Evolutionary conservation across 192 early-diverging fungal genomes (phyloP), one percentile per base, ranked within the genome.

Genomic region (Coemansia guatemalensis): DNA sequence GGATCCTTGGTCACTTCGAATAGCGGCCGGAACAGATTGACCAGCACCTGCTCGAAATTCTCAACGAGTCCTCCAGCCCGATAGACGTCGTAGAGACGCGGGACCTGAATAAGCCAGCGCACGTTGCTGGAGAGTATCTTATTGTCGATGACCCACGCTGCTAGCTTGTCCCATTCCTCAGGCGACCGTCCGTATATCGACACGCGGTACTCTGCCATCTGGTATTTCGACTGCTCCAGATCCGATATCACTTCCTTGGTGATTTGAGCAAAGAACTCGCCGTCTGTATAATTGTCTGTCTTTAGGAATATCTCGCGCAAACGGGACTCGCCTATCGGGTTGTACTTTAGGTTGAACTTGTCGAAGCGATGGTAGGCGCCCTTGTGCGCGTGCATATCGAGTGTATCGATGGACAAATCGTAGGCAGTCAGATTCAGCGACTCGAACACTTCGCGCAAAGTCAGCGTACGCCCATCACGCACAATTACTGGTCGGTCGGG

Each of bases 331-430:
- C 95, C 95, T 50, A 98, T 83, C 8, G 95, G 95, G 60, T 95
- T 95, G 72, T 98, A 98, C 73, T 98, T 96, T 23, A 94, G 75
- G 68, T 98, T 98, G 84, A 98, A 98, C 74, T 96, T 95, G 82
- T 95, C 95, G 60, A 97, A 95, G 39, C 93, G 83, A 81, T 97
- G 94, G 84, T 95, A 97, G 3, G 94, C 92, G 79, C 93, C 93
- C 56, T 94, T 93, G 83, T 97, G 94, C 1, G 94, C 92, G 71
- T 98, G 95, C 93, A 96, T 96, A 70, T 98, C 95, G 61, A 98
- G 79, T 3, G 93, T 98, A 74, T 98, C 95, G 62, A 96, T 94
- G 22, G 84, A 89, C 23, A 98, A 82, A 65, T 98, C 94, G 75
- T 98, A 98, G 1, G 95, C 93, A 0, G 93, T 94, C 53, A 98